Evolutionary conservation across 1,139 yeast species (phyloP), one percentile per base, ranked within the genome.

Genomic region (Debaryomyces sp.): DNA sequence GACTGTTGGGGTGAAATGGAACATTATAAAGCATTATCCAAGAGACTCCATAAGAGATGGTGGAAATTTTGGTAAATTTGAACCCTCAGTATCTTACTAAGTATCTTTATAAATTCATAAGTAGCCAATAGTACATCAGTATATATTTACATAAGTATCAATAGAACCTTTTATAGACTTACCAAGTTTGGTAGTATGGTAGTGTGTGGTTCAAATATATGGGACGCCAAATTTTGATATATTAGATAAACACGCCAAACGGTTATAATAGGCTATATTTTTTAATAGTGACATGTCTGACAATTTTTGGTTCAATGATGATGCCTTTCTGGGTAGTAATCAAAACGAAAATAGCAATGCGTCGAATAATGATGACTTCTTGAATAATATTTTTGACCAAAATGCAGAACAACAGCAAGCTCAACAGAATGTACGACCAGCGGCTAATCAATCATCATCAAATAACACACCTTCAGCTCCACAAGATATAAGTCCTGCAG

Each of bases 1-100:
- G 97, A 95, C 65, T 94, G 99, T 66, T 92, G 97, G 96, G 89
- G 86, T 44, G 99, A 94, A 71, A 92, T 94, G 92, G 95, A 87
- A 66, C 81, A 85, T 62, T 94, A 87, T 68, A 87, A 89, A 67
- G 81, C 84, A 29, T 72, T 89, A 53, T 83, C 84, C 46, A 80
- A 76, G 62, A 75, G 73, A 56, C 73, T 85, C 39, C 87, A 81
- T 56, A 64, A 63, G 54, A 65, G 64, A 52, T 76, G 80, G 81
- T 73, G 71, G 67, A 60, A 70, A 47, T 65, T 73, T 51, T 73
- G 77, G 77, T 67, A 46, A 42, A 29, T 17, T 21, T 9, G 8
- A 13, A 6, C 12, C 2, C 2, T 15, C 22, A 3, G n/a, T 13
- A 8, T n/a, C 39, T 3, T 8, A 4, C 24, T 23, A 2, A 3